Base-by-base conservation (phyloP, 75 land plant species). In the Isoetes taiwanensis region DNA sequence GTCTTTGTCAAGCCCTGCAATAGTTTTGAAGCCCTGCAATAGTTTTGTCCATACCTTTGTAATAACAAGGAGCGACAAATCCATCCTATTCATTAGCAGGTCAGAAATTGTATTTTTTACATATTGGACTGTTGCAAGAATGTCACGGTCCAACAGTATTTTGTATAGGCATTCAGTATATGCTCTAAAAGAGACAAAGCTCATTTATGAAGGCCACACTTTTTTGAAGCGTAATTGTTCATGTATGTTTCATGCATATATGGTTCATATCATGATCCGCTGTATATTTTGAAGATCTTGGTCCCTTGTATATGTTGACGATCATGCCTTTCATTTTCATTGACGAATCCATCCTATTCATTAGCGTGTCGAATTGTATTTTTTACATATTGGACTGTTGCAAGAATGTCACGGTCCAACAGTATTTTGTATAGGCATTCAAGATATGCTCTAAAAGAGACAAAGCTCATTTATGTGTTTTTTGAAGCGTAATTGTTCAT, bases 261-360 rank as follows among this genome's bases (percentile, higher is more conserved):
- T n/a, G n/a, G n/a, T n/a, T n/a, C n/a, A n/a, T n/a, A n/a, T n/a
- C n/a, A n/a, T n/a, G n/a, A n/a, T n/a, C n/a, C n/a, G n/a, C n/a
- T n/a, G n/a, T n/a, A n/a, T n/a, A n/a, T n/a, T n/a, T n/a, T n/a
- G n/a, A n/a, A n/a, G n/a, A n/a, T n/a, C n/a, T n/a, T n/a, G n/a
- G n/a, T n/a, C n/a, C n/a, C n/a, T n/a, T n/a, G n/a, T n/a, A n/a
- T n/a, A n/a, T n/a, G n/a, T n/a, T n/a, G n/a, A n/a, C n/a, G n/a
- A n/a, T n/a, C n/a, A n/a, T n/a, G n/a, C n/a, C n/a, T n/a, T n/a
- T n/a, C n/a, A n/a, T n/a, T n/a, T n/a, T n/a, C n/a, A n/a, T n/a
- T n/a, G 98, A 93, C 58, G 87, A 72, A 69, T 93, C 98, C 89
- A 93, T 77, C 17, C 95, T 80, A 61, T 93, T 93, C 98, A 87